Evolutionary conservation across 768 basidiomycete genomes (phyloP).

Genomic region (Phanerodontia chrysosporium): DNA sequence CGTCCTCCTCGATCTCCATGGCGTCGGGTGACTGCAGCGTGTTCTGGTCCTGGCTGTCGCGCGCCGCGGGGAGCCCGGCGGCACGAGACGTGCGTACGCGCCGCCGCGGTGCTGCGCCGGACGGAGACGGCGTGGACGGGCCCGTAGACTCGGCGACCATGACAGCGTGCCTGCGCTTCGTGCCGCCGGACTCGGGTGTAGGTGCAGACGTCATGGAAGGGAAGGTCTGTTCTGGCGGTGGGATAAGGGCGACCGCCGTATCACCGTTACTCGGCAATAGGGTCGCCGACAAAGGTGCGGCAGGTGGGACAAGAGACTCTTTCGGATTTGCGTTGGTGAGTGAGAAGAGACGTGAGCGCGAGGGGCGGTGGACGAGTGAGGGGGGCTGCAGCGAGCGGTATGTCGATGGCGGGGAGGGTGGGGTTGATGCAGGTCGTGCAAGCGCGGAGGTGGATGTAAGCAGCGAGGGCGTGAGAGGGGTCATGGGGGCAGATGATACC

Average conservation of each 20-base stretch:
- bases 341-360: slow-evolving; percentile 26
- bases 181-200: slow-evolving; percentile 46
- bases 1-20: slow-evolving; percentile 72
- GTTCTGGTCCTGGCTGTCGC: slow-evolving; percentile 33
- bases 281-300: slow-evolving; percentile 27
- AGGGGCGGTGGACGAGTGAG: slow-evolving; percentile 20
- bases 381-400: slow-evolving; percentile 12
- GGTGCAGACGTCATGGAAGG: slow-evolving; percentile 9
- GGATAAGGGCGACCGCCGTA: slow-evolving; percentile 2
- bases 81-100: slow-evolving; percentile 52
- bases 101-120: slow-evolving; percentile 37
- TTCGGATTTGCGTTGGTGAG: slow-evolving; percentile 26
- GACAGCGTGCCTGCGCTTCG: slow-evolving; percentile 73
- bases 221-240: slow-evolving; percentile 13
- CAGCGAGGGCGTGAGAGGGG: slow-evolving; percentile 28
- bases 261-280: slow-evolving; percentile 12
- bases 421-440: slow-evolving; percentile 10
- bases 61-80: slow-evolving; percentile 28
- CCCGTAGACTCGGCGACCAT: slow-evolving; percentile 63
- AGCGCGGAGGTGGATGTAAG: slow-evolving; percentile 14
- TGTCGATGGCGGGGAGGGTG: slow-evolving; percentile 16
- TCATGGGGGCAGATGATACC: slow-evolving; percentile 16
- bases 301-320: slow-evolving; percentile 23
- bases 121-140: slow-evolving; percentile 31
- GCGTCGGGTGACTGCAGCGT: slow-evolving; percentile 33